Conservation (phyloP, 2,329 filamentous ascomycete species). For the Pyrenophora graminea region DNA sequence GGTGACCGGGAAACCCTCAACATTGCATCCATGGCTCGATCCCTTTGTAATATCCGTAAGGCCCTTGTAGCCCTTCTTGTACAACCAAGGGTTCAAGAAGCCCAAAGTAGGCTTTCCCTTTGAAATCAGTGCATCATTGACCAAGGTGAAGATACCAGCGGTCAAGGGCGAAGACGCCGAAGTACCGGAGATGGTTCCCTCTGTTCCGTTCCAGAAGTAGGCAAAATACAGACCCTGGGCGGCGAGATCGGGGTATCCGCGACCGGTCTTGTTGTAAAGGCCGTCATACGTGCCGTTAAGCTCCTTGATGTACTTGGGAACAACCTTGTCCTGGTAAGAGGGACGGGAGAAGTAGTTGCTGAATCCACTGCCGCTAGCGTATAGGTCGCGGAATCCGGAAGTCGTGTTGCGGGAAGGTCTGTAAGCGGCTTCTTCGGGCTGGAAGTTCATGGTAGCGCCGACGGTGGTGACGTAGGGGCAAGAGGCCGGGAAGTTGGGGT, state of each 20-base stretch:
- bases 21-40: conserved; percentile 45
- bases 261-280: conserved; percentile 59
- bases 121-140: conserved; percentile 64
- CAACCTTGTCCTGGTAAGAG: conserved; percentile 52
- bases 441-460: conserved; percentile 61
- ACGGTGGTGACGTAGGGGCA: conserved; percentile 72
- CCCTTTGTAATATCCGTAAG: conserved; percentile 55
- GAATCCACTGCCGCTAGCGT: conserved; percentile 59
- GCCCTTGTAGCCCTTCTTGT: conserved; percentile 53
- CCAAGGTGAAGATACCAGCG: conserved; percentile 61
- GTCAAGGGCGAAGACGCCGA: conserved; percentile 63
- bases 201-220: conserved; percentile 49
- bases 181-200: conserved; percentile 54
- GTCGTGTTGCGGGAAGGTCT: conserved; percentile 30
- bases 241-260: conserved; percentile 66
- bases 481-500: conserved; percentile 66
- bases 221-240: conserved; percentile 60
- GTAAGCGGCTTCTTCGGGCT: conserved; percentile 59
- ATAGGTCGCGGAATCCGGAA: conserved; percentile 52
- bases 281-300: conserved; percentile 51
- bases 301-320: conserved; percentile 51
- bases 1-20: conserved; percentile 41
- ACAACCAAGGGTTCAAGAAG: conserved; percentile 66
- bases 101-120: conserved; percentile 57
- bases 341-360: conserved; percentile 55